Evolutionary conservation across 768 basidiomycete species (phyloP).

Genomic region (Leccinum longicurvipes): DNA sequence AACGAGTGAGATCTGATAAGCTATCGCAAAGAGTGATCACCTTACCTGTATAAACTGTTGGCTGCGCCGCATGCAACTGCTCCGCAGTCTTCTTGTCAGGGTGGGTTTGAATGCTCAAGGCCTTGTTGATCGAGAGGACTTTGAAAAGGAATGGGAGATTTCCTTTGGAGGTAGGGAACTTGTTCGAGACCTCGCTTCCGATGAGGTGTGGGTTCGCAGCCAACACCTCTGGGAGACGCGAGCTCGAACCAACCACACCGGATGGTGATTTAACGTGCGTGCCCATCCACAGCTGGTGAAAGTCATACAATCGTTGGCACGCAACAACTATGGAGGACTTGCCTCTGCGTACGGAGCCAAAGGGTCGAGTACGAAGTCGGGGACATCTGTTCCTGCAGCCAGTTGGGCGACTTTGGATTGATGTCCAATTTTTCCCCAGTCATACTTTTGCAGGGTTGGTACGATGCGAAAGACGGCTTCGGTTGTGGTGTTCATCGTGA

Average conservation of each 20-base stretch:
- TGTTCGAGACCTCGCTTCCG: constrained; percentile 51
- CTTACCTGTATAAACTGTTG: constrained; percentile 89
- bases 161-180: constrained; percentile 54
- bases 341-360: constrained; percentile 91
- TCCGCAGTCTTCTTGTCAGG: constrained; percentile 84
- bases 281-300: constrained; percentile 92
- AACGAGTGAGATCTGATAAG: constrained; percentile 10
- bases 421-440: constrained; percentile 89
- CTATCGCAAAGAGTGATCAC: background rate
- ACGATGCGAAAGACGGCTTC: constrained; percentile 69
- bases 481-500: constrained; percentile 22
- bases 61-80: constrained; percentile 60
- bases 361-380: constrained; percentile 67
- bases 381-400: constrained; percentile 55
- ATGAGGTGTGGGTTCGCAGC: constrained; percentile 66
- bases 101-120: constrained; percentile 89
- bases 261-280: constrained; percentile 83
- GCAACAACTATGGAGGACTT: constrained; percentile 22
- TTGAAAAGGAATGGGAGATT: constrained; percentile 93
- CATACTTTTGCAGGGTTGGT: constrained; percentile 86
- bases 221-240: constrained; percentile 57
- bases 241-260: constrained; percentile 43
- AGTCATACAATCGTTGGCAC: background rate
- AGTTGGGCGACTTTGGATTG: constrained; percentile 87
- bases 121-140: constrained; percentile 84